Percentiles rank a stretch among this genome's conserved stretches.
Evolutionary conservation across 2,329 filamentous ascomycete genomes (phyloP).

Genomic region (Pseudopyricularia cyperi): DNA sequence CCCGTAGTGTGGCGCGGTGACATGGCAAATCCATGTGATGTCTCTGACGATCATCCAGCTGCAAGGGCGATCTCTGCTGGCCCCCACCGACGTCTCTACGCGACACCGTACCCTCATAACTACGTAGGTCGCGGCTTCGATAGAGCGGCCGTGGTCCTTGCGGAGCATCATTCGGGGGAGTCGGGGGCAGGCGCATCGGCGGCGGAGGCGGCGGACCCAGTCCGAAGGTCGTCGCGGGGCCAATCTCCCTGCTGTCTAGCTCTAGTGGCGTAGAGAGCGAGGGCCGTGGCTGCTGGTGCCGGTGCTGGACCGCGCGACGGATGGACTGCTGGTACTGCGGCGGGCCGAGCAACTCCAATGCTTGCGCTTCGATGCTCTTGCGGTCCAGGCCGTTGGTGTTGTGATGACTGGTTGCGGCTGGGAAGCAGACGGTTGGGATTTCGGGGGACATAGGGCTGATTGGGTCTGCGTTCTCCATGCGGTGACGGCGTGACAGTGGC

Average conservation of each 20-base stretch:
- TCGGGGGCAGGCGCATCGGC: not conserved
- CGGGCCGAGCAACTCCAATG: not conserved
- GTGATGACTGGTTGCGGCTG: not conserved
- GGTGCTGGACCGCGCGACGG: not conserved
- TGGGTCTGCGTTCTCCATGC: not conserved
- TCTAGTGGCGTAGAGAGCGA: not conserved
- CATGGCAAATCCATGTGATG: not conserved
- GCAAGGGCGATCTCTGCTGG: not conserved
- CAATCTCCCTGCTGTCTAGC: not conserved
- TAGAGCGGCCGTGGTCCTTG: not conserved
- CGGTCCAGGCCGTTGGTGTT: not conserved
- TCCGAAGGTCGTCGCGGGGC: not conserved
- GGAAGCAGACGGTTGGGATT: not conserved
- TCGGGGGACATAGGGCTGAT: not conserved
- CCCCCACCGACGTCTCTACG: not conserved
- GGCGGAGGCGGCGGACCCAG: not conserved
- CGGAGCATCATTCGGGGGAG: not conserved
- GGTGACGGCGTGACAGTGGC: not conserved
- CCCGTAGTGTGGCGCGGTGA: not conserved
- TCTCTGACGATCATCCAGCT: not conserved
- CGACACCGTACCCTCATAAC: too few relatives aligned
- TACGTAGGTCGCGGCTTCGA: too few relatives aligned
- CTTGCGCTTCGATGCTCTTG: not conserved
- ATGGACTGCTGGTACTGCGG: not conserved
- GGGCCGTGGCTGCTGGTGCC: not conserved